Base-by-base conservation (phyloP, 106 monocot species). In the Vanilla planifolia region DNA sequence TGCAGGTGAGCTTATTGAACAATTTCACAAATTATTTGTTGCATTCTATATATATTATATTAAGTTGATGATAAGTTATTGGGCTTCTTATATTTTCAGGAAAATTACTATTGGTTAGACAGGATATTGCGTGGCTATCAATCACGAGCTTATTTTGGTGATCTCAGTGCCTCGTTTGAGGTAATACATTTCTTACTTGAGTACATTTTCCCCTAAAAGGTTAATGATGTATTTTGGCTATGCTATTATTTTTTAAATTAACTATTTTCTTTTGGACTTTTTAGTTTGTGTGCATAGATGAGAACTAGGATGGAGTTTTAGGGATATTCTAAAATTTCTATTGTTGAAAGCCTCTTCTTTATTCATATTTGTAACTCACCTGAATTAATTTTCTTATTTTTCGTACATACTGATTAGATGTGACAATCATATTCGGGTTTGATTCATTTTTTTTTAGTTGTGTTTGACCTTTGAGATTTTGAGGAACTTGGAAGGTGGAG, bases 61-160 rank as follows among this genome's bases (percentile, higher is more conserved):
- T 40, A 40, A 20, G 33, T 3, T 7, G 13, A 48, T 63, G 20
- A 16, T 19, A 34, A 28, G 26, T 33, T 43, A 19, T 26, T 63
- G 24, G 61, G 41, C 62, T 43, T 25, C 24, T 81, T 33, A 29
- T 48, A 16, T 41, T 55, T 68, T 73, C 72, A 99, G 98, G 98
- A 99, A 73, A 99, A 99, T 25, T 92, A 85, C 67, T 99, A 88
- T 51, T 99, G 98, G 98, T 58, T 99, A 68, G 98, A 92, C 64
- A 60, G 92, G 41, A 88, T 99, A 60, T 62, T 99, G 48, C 91
- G 84, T 51, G 80, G 92, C 71, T 99, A 92, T 53, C 91, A 99
- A 40, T 92, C 98, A 68, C 77, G 98, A 53, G 48, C 82, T 26
- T 99, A 92, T 73, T 71, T 69, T 73, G 92, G 92, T 51, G 92